A percentile compares a stretch with the other conserved stretches of the same genome.
Evolutionary conservation across 2,329 filamentous ascomycete species (phyloP).

Genomic region (Lachnellula suecica): DNA sequence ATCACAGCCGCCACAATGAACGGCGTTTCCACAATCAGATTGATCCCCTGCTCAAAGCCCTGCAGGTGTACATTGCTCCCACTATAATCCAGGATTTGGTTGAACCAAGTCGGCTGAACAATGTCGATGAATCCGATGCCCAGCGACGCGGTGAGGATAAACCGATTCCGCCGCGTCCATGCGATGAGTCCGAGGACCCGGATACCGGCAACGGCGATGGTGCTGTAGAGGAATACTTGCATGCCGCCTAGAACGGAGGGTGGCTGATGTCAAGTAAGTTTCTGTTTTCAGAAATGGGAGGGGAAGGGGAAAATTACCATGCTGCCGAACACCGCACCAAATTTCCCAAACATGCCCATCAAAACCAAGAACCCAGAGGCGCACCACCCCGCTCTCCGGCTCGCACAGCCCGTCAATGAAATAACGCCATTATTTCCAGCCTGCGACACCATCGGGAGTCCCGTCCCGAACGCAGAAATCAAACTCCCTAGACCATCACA

Average conservation of each 20-base stretch:
- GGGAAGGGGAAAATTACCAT: slow-evolving; percentile 39
- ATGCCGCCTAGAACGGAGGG: slow-evolving; percentile 46
- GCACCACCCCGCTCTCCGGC: slow-evolving; percentile 65
- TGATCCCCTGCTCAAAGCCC: slow-evolving; percentile 41
- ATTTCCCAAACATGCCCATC: slow-evolving; percentile 71
- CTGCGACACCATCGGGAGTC: slow-evolving; percentile 67
- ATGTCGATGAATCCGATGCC: slow-evolving; percentile 55
- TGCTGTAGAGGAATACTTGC: slow-evolving; percentile 65
- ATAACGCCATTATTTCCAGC: slow-evolving; percentile 72
- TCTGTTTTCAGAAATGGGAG: neutral
- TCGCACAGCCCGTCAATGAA: slow-evolving; percentile 65
- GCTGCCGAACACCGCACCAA: slow-evolving; percentile 65
- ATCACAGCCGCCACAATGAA: slow-evolving; percentile 43
- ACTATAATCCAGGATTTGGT: slow-evolving; percentile 37
- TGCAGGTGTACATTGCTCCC: slow-evolving; percentile 36
- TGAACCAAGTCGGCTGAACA: slow-evolving; percentile 40
- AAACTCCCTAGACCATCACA: slow-evolving; percentile 67
- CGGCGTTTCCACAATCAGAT: slow-evolving; percentile 40
- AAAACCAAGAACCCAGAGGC: slow-evolving; percentile 65
- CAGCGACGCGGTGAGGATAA: slow-evolving; percentile 62
- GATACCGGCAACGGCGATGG: slow-evolving; percentile 65
- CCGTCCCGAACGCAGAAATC: slow-evolving; percentile 62
- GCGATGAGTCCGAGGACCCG: slow-evolving; percentile 62
- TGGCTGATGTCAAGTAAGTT: slow-evolving; percentile 35
- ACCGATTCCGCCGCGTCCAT: slow-evolving; percentile 65